phyloP scores from a whole-genome alignment of 2,329 filamentous ascomycete species.

The Scedosporium boydii region DNA sequence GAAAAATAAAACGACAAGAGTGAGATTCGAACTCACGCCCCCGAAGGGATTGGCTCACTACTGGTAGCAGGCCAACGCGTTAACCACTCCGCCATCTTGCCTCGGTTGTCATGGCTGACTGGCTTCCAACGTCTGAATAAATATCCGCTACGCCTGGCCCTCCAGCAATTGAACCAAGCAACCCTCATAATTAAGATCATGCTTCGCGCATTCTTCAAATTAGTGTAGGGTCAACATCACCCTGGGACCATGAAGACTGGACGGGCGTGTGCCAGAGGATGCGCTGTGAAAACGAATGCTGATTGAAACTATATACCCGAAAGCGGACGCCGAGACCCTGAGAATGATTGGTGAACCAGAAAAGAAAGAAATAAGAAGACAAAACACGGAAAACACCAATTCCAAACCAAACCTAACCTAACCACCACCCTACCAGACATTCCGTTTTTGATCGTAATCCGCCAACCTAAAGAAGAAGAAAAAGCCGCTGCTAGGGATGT shows the following conservation, averaged over 20 bases:
- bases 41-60: not conserved
- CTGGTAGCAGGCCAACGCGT: not conserved
- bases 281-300: not conserved
- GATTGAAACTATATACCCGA: not conserved
- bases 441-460: not conserved
- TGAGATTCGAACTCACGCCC: not conserved
- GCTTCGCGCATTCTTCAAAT: no score
- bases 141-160: no score
- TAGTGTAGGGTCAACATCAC: no score
- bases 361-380: not conserved
- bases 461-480: not conserved
- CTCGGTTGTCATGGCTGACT: not conserved
- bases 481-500: no score
- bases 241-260: no score
- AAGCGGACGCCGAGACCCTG: not conserved
- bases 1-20: not conserved
- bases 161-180: no score
- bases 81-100: not conserved
- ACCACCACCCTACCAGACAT: not conserved
- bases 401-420: not conserved
- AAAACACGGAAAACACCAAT: not conserved
- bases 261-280: no score
- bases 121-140: no score
- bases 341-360: not conserved
- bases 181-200: no score